Conservation (phyloP, 2,329 filamentous ascomycete species). For the Sordariomycetes sp. region DNA sequence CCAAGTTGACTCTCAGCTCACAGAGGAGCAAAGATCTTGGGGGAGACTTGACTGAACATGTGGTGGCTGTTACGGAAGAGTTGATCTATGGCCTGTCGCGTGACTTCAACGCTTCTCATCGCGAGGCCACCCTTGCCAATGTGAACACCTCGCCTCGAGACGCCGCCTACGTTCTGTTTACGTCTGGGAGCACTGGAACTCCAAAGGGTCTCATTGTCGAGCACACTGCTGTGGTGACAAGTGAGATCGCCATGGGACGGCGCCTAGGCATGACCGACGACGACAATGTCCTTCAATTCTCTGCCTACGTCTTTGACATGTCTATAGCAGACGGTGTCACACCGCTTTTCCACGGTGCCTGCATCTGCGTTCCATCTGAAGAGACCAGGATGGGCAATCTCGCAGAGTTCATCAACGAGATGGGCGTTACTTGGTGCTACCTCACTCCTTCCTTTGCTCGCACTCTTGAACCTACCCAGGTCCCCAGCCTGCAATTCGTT, state of each 20-base stretch:
- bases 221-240: background rate
- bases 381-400: slow-evolving; percentile 5
- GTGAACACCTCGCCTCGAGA: slow-evolving; percentile 16
- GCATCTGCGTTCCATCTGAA: slow-evolving; percentile 28
- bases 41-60: slow-evolving; percentile 8
- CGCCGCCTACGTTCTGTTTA: slow-evolving; percentile 8
- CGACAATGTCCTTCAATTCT: slow-evolving; percentile 1
- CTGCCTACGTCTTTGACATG: slow-evolving; percentile 4
- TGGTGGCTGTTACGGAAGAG: slow-evolving; percentile 7
- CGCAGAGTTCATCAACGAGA: background rate
- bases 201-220: slow-evolving; percentile 8
- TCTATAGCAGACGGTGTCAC: slow-evolving; percentile 2
- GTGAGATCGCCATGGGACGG: background rate
- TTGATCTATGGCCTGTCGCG: no score
- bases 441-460: slow-evolving; percentile 2
- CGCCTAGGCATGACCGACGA: background rate
- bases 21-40: slow-evolving; percentile 14
- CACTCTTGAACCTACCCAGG: background rate
- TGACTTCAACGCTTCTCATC: no score
- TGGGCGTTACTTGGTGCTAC: background rate
- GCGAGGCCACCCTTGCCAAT: slow-evolving; percentile 8
- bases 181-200: slow-evolving; percentile 7
- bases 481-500: slow-evolving; percentile 2
- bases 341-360: slow-evolving; percentile 19
- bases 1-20: slow-evolving; percentile 6